These are phyloP conservation scores for Pelargonium cotyledonis DNA, from an alignment of 441 rosid genomes.

Conservation along the genomic window DNA sequence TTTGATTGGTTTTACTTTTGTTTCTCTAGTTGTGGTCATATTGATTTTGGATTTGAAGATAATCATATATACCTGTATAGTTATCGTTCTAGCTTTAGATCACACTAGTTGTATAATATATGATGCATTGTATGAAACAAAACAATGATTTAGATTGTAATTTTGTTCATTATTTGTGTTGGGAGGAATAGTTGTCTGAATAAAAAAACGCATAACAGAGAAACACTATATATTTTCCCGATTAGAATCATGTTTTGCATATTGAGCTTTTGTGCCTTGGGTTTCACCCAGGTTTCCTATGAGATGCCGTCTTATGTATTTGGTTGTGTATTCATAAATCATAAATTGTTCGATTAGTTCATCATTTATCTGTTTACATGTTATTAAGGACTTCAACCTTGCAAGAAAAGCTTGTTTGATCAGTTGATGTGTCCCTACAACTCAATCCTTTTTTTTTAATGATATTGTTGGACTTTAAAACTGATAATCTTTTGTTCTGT, in stretches of 20 bases:
- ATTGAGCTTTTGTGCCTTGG: background rate
- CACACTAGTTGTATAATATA: no score
- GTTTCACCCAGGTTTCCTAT: background rate
- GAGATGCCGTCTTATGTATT: background rate
- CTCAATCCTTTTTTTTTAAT: background rate
- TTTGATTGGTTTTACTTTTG: no score
- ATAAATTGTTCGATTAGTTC: background rate
- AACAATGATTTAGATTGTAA: no score
- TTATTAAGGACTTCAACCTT: background rate
- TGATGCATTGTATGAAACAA: no score
- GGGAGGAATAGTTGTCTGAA: no score
- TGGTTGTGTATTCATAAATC: background rate
- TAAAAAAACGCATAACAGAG: no score
- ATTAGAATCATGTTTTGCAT: background rate
- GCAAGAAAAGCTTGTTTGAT: background rate
- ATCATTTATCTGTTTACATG: background rate
- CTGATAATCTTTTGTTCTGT: constrained; percentile 3
- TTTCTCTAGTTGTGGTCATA: no score
- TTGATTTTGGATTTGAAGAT: no score
- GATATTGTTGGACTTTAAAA: background rate
- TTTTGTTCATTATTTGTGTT: no score
- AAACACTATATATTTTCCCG: background rate
- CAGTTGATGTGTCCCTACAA: background rate
- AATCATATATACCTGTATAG: no score
- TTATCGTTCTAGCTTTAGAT: no score